Evolutionary conservation across 1,284 basidiomycete genomes (phyloP), one percentile per base, ranked within the genome.

Genomic region (Malassezia nana): DNA sequence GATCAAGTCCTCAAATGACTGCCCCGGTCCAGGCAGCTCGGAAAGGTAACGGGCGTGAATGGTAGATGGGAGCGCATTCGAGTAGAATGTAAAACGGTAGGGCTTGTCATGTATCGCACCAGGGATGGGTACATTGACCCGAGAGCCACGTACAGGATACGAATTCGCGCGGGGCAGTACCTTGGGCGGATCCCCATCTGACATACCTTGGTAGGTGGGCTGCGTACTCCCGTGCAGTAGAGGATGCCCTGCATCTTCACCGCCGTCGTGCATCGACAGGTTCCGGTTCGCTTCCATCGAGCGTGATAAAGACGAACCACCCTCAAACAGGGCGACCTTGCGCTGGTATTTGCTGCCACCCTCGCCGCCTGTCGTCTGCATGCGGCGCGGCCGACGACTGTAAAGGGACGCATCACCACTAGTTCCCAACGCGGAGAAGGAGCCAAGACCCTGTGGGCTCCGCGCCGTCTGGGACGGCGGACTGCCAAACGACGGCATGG

Each of bases 21-120:
- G 92, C 0, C 88, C 88, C 25, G 92, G 89, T 0, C 87, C 88
- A 0, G 94, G 92, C 3, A 99, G 80, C 75, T 99, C 94, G 52
- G 86, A 85, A 12, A 99, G 77, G 59, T 85, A 90, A 9, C 90
- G 81, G 0, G 94, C 88, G 75, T 98, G 94, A 45, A 99, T 95
- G 1, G 92, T 95, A 0, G 88, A 85, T 2, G 86, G 84, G 43
- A 95, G 78, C 1, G 86, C 81, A 69, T 96, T 98, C 15, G 89
- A 95, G 76, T 98, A 99, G 78, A 98, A 98, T 0, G 92, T 96
- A 77, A 98, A 98, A 29, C 94, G 82, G 72, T 96, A 98, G 6
- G 91, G 92, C 69, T 90, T 67, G 28, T 72, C 69, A 16, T 58
- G 58, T 41, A 45, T 25, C 2, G 52, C 46, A 24, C 46, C 46